These are phyloP conservation scores for Quercus variabilis DNA, from an alignment of 306 rosid genomes.

Conservation along the genomic window DNA sequence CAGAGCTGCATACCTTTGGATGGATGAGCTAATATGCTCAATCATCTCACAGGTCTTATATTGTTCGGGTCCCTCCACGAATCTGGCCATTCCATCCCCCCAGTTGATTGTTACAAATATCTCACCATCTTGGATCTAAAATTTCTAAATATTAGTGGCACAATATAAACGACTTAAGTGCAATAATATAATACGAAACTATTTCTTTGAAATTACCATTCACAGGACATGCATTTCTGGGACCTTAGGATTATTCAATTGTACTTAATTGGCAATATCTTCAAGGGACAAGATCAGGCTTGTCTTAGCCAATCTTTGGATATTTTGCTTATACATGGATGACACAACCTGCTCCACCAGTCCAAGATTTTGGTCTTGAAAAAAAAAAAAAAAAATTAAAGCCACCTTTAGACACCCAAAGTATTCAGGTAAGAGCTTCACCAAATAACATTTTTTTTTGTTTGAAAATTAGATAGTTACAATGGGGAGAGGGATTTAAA, in stretches of 20 bases:
- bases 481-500: too few relatives aligned
- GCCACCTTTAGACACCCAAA: not conserved
- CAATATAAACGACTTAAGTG: not conserved
- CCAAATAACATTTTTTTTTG: too few relatives aligned
- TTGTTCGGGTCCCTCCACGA: slow-evolving; percentile 85
- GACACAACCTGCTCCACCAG: slow-evolving; percentile 69
- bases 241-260: slow-evolving; percentile 66
- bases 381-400: not conserved
- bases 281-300: slow-evolving; percentile 81
- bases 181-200: not conserved
- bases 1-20: slow-evolving; percentile 50
- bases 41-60: slow-evolving; percentile 77
- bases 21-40: slow-evolving; percentile 65
- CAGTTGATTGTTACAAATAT: slow-evolving; percentile 74
- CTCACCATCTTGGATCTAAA: slow-evolving; percentile 77
- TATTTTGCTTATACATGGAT: slow-evolving; percentile 74
- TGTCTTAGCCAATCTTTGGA: slow-evolving; percentile 79
- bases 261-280: slow-evolving; percentile 76
- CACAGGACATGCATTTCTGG: slow-evolving; percentile 88
- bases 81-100: slow-evolving; percentile 88
- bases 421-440: not conserved
- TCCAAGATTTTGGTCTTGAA: slow-evolving; percentile 73
- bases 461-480: too few relatives aligned
- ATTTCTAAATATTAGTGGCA: slow-evolving; percentile 2
- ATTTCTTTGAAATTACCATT: slow-evolving; percentile 51